Evolutionary conservation across 2,329 filamentous ascomycete genomes (phyloP).

Genomic region (Penicillium brevicompactum): DNA sequence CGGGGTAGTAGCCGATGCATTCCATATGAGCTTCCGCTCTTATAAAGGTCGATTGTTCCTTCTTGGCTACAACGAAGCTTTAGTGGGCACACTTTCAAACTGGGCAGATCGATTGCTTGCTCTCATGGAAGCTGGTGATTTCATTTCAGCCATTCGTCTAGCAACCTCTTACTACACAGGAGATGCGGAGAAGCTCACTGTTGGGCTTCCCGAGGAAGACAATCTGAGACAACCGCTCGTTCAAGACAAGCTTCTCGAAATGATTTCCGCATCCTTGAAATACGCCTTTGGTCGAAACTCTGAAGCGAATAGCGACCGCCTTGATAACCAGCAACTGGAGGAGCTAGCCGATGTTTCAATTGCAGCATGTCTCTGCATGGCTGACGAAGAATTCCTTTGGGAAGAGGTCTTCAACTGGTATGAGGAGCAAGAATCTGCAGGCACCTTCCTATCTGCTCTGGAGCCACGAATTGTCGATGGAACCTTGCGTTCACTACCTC

Average conservation of each 20-base stretch:
- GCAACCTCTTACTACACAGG: conserved; percentile 92
- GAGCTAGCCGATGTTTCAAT: conserved; percentile 85
- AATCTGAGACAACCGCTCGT: conserved; percentile 76
- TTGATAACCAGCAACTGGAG: conserved; percentile 65
- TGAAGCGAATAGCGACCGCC: conserved; percentile 51
- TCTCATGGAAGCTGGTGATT: conserved; percentile 95
- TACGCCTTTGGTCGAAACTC: conserved; percentile 75
- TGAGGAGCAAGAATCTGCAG: conserved; percentile 71
- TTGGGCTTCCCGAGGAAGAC: conserved; percentile 87
- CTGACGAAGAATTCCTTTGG: conserved; percentile 81
- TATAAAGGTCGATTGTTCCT: conserved; percentile 95
- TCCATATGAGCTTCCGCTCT: conserved; percentile 94
- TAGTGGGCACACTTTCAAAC: conserved; percentile 89
- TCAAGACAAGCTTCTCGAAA: conserved; percentile 84
- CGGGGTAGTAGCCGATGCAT: conserved; percentile 93
- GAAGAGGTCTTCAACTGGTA: conserved; percentile 90
- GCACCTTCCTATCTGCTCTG: conserved; percentile 82
- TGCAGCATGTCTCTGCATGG: conserved; percentile 75
- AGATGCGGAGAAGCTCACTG: conserved; percentile 88
- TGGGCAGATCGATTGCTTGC: conserved; percentile 94
- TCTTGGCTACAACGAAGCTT: conserved; percentile 89
- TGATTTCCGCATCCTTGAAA: conserved; percentile 87
- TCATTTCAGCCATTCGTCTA: conserved; percentile 84
- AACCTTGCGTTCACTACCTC: conserved; percentile 73
- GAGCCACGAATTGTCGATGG: conserved; percentile 85